Evolutionary conservation across 352 stramenopile genomes (phyloP).

Genomic region (Elongisporangium undulatum): DNA sequence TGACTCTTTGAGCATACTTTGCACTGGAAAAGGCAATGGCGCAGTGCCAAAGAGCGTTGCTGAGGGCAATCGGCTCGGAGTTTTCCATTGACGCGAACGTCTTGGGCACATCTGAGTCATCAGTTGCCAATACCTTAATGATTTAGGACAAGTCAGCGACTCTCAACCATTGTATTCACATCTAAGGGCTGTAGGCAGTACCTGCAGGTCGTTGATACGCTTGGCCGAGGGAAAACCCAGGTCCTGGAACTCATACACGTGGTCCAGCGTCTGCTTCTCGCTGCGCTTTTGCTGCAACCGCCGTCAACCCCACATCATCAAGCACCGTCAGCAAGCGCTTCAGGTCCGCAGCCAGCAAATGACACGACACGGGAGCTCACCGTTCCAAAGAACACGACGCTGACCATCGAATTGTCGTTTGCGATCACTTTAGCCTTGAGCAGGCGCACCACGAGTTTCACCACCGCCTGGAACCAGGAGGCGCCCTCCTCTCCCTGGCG

Average conservation of each 20-base stretch:
- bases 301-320: background rate
- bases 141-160: background rate
- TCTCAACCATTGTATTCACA: background rate
- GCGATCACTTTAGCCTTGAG: constrained; percentile 78
- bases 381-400: constrained; percentile 75
- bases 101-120: constrained; percentile 28
- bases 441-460: constrained; percentile 64
- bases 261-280: constrained; percentile 52
- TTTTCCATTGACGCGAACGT: constrained; percentile 59
- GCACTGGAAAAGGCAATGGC: constrained; percentile 76
- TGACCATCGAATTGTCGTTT: constrained; percentile 74
- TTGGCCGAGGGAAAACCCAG: constrained; percentile 68
- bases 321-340: background rate
- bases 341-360: background rate
- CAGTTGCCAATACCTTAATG: constrained; percentile 32
- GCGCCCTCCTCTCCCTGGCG: constrained; percentile 21
- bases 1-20: constrained; percentile 48
- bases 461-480: constrained; percentile 65
- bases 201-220: constrained; percentile 73
- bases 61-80: constrained; percentile 58
- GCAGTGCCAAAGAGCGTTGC: constrained; percentile 82
- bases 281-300: constrained; percentile 42
- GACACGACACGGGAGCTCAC: constrained; percentile 13
- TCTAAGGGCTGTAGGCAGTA: background rate
- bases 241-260: constrained; percentile 73